Conservation (phyloP, 768 basidiomycete genomes). For the Lenzites betulinus region DNA sequence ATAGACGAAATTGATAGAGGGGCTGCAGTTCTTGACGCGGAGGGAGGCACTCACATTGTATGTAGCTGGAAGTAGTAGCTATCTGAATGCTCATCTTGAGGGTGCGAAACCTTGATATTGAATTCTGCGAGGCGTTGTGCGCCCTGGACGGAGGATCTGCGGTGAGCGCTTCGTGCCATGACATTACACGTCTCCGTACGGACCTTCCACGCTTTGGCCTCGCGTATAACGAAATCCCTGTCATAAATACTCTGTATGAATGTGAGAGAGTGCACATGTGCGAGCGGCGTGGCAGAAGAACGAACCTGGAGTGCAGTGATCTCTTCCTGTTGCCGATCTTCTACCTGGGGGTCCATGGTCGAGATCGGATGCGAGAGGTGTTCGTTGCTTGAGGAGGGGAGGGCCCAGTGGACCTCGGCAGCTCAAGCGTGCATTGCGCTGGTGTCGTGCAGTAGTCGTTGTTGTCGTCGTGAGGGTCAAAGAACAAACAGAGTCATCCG, state of each 20-base stretch:
- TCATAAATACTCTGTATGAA: slow-evolving; percentile 63
- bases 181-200: slow-evolving; percentile 13
- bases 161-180: slow-evolving; percentile 2
- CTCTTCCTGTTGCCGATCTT: slow-evolving; percentile 69
- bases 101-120: slow-evolving; percentile 69
- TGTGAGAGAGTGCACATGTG: not conserved
- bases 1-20: not conserved
- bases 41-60: slow-evolving; percentile 54
- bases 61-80: slow-evolving; percentile 69
- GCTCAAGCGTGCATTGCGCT: slow-evolving; percentile 71
- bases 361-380: slow-evolving; percentile 32
- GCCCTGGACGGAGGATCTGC: slow-evolving; percentile 43
- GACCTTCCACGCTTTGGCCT: slow-evolving; percentile 86
- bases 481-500: slow-evolving; percentile 14
- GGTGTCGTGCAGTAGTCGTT: slow-evolving; percentile 4
- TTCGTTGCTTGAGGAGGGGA: slow-evolving; percentile 59
- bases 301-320: slow-evolving; percentile 65
- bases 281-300: not conserved
- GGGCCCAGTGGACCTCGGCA: slow-evolving; percentile 69
- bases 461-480: slow-evolving; percentile 12
- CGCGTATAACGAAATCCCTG: slow-evolving; percentile 72
- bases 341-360: slow-evolving; percentile 65
- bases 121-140: slow-evolving; percentile 75
- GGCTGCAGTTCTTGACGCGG: not conserved
- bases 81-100: slow-evolving; percentile 53